Evolutionary conservation across 441 rosid species (phyloP).

Genomic region (Erodium moschatum): DNA sequence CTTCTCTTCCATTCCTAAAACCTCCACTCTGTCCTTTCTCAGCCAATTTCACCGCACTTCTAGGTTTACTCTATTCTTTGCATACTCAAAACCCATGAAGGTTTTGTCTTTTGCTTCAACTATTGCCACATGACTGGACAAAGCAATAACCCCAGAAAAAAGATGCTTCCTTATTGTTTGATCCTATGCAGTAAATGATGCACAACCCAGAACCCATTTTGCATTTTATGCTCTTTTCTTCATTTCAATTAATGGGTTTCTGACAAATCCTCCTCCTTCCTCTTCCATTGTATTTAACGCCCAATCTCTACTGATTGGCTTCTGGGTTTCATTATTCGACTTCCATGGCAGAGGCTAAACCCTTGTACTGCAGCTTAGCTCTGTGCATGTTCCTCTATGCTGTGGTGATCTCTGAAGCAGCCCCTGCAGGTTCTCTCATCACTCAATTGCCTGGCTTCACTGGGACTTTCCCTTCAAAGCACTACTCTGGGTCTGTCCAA

Average conservation of each 20-base stretch:
- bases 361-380: background rate
- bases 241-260: background rate
- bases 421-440: conserved; percentile 27
- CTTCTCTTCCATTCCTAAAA: no score
- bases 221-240: background rate
- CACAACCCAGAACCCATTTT: no score
- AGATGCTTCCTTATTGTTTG: background rate
- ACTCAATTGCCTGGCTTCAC: conserved; percentile 42
- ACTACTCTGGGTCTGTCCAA: conserved; percentile 37
- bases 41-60: no score
- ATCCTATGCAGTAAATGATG: background rate
- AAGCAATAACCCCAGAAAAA: background rate
- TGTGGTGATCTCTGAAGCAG: conserved; percentile 23
- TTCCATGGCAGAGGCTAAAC: conserved; percentile 21
- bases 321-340: no score
- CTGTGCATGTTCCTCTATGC: conserved; percentile 22
- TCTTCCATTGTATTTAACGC: background rate
- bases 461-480: conserved; percentile 45
- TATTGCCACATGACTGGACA: background rate
- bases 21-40: no score
- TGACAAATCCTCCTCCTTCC: background rate
- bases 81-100: background rate
- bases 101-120: no score
- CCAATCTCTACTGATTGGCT: background rate
- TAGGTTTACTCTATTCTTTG: no score